Conservation (phyloP, 2,329 filamentous ascomycete genomes). For the Periconia macrospinosa region DNA sequence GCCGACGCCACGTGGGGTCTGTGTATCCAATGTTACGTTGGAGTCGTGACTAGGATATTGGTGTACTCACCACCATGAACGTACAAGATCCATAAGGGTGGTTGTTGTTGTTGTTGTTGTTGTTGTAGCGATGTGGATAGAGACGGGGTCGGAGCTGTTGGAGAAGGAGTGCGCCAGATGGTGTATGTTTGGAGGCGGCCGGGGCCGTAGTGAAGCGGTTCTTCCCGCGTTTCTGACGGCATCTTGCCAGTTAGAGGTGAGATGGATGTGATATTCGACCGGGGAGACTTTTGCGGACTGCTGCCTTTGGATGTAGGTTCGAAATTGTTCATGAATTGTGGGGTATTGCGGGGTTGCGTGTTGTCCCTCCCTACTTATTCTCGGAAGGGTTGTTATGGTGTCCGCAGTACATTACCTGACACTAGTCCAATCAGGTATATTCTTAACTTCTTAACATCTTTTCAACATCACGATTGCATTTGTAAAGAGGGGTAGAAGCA, state of each 20-base stretch:
- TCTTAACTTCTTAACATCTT: no score
- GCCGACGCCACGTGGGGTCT: no score
- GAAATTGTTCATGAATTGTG: neutral
- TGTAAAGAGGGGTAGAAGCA: neutral
- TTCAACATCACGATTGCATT: no score
- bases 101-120: slow-evolving; percentile 9
- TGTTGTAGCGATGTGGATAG: slow-evolving; percentile 14
- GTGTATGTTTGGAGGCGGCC: slow-evolving; percentile 46
- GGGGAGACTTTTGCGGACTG: neutral
- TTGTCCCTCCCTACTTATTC: no score
- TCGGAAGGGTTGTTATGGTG: neutral
- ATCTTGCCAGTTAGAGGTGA: neutral
- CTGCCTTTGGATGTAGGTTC: neutral
- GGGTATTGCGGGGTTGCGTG: neutral
- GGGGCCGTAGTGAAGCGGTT: slow-evolving; percentile 2
- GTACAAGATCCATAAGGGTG: slow-evolving; percentile 44
- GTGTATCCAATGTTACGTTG: no score
- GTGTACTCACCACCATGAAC: slow-evolving; percentile 45
- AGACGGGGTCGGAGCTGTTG: neutral
- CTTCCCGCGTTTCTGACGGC: neutral
- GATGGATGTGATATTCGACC: no score
- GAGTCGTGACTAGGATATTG: neutral
- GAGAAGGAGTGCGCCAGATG: slow-evolving; percentile 42
- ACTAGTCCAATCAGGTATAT: no score
- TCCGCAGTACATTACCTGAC: neutral